Evolutionary conservation across 768 basidiomycete species (phyloP).

Genomic region (Tylopilus sp.): DNA sequence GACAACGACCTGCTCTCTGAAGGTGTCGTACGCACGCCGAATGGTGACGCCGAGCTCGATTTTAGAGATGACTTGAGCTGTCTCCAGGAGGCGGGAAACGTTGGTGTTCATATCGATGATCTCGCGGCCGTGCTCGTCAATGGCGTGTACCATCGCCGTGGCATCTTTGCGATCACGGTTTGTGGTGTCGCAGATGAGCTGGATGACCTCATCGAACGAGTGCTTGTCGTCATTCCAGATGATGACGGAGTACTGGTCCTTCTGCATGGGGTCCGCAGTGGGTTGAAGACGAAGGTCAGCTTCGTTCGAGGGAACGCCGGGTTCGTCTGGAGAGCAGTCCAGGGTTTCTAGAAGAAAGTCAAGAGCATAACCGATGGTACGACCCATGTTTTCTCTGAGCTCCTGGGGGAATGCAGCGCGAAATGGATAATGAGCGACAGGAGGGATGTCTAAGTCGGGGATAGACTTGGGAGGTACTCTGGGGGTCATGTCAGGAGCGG

Average conservation of each 20-base stretch:
- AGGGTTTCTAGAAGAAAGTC: slow-evolving; percentile 84
- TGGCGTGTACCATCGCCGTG: slow-evolving; percentile 46
- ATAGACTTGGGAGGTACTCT: slow-evolving; percentile 41
- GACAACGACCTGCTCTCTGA: slow-evolving; percentile 78
- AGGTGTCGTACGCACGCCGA: slow-evolving; percentile 82
- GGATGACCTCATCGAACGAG: slow-evolving; percentile 83
- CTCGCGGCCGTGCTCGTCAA: slow-evolving; percentile 80
- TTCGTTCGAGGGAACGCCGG: slow-evolving; percentile 60
- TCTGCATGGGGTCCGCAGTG: slow-evolving; percentile 74
- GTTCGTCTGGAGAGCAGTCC: slow-evolving; percentile 78
- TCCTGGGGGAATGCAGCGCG: slow-evolving; percentile 58
- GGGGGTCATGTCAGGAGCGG: slow-evolving; percentile 38
- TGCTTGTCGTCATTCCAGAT: slow-evolving; percentile 99
- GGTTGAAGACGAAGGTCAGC: slow-evolving; percentile 70
- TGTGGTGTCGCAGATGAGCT: slow-evolving; percentile 58
- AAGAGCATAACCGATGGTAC: slow-evolving; percentile 71
- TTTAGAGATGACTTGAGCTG: slow-evolving; percentile 73
- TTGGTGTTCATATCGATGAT: slow-evolving; percentile 72
- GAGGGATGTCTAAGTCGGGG: slow-evolving; percentile 49
- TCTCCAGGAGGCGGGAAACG: slow-evolving; percentile 59
- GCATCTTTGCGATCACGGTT: slow-evolving; percentile 57
- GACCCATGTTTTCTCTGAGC: slow-evolving; percentile 68
- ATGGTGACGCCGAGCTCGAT: slow-evolving; percentile 93
- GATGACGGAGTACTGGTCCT: slow-evolving; percentile 76
- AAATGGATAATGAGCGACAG: slow-evolving; percentile 57